Conservation (phyloP, 148 eudicot genomes). For the Rhododendron vialii region DNA sequence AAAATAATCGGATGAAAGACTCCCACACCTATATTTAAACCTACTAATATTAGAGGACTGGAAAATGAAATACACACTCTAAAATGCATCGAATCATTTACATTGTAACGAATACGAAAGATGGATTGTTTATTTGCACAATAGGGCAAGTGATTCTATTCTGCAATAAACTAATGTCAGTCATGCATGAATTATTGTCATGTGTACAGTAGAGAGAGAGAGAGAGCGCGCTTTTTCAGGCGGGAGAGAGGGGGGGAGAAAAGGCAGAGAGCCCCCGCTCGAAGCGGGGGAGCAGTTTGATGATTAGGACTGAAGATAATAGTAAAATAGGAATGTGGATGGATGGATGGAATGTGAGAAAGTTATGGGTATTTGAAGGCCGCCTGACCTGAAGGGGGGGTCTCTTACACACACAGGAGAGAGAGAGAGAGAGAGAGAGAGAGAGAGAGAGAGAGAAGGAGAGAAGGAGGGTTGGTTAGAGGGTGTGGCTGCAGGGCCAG, state of each 20-base stretch:
- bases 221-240: not conserved
- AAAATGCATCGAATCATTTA: not conserved
- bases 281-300: conserved; percentile 51
- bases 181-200: conserved; percentile 40
- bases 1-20: too few species aligned
- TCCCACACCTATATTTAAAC: too few species aligned
- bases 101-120: not conserved
- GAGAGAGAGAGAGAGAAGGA: too few species aligned
- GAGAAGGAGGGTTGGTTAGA: conserved; percentile 5
- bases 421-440: not conserved
- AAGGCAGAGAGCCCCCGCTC: conserved; percentile 16
- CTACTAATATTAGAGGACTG: too few species aligned
- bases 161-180: conserved; percentile 16
- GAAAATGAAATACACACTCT: too few species aligned
- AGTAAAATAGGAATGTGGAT: conserved; percentile 3
- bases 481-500: conserved; percentile 24
- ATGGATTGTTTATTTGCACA: not conserved
- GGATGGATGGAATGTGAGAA: conserved; percentile 32
- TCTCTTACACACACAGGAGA: not conserved
- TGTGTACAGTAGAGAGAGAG: conserved; percentile 25
- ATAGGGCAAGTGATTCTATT: not conserved
- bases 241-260: conserved; percentile 13
- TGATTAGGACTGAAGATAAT: conserved; percentile 21
- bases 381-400: conserved; percentile 14
- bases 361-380: conserved; percentile 39